Conservation (phyloP, 805 yeast species). For the Kuraishia molischiana region DNA sequence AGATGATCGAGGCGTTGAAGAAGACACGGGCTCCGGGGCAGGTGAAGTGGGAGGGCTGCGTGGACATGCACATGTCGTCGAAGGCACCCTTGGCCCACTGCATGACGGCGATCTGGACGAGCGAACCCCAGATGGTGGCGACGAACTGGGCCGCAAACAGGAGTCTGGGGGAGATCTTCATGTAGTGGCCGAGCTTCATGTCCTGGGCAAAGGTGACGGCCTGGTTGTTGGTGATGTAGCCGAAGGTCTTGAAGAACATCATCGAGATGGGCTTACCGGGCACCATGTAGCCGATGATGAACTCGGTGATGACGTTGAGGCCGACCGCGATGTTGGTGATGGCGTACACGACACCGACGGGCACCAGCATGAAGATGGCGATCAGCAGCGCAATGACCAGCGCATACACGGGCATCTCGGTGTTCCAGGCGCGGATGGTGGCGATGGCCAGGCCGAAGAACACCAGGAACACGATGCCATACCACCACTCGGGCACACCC, state of each 20-base stretch:
- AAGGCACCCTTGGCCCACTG: conserved; percentile 29
- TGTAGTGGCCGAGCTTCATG: conserved; percentile 56
- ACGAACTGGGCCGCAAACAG: conserved; percentile 41
- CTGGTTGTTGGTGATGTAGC: conserved; percentile 46
- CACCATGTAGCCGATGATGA: conserved; percentile 53
- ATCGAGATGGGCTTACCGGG: conserved; percentile 56
- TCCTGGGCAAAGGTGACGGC: conserved; percentile 45
- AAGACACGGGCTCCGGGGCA: conserved; percentile 37
- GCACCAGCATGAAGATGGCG: conserved; percentile 44
- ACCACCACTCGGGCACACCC: conserved; percentile 77
- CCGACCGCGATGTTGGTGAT: conserved; percentile 53
- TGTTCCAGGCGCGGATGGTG: conserved; percentile 28
- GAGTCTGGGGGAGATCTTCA: conserved; percentile 53
- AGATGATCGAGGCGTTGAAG: conserved; percentile 46
- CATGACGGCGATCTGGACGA: conserved; percentile 31
- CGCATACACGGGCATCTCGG: conserved; percentile 57
- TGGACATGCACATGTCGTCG: conserved; percentile 30
- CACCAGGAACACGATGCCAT: conserved; percentile 30
- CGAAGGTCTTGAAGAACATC: conserved; percentile 53
- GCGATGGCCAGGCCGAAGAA: conserved; percentile 33
- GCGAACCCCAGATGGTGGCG: conserved; percentile 33
- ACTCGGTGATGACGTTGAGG: conserved; percentile 51
- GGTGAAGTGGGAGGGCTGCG: conserved; percentile 34
- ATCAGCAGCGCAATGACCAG: conserved; percentile 47
- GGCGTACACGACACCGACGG: conserved; percentile 52